Evolutionary conservation across 805 yeast species (phyloP).

Genomic region (Hanseniaspora lindneri): DNA sequence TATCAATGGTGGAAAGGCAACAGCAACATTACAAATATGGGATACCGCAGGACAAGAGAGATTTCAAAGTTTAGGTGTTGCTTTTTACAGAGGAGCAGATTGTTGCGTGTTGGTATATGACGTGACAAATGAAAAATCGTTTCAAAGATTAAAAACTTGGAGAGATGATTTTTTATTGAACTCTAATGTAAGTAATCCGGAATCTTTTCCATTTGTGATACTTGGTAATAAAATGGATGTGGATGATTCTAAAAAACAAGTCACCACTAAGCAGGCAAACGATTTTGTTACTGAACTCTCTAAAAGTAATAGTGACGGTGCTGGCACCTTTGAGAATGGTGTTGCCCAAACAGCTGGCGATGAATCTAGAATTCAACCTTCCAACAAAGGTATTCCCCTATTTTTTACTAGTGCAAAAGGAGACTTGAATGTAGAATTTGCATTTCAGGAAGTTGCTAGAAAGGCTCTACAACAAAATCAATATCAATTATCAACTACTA

Average conservation of each 20-base stretch:
- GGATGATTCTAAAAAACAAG: constrained; percentile 77
- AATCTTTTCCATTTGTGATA: constrained; percentile 88
- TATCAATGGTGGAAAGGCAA: constrained; percentile 28
- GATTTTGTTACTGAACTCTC: constrained; percentile 52
- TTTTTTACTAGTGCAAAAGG: constrained; percentile 98
- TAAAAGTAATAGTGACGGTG: constrained; percentile 12
- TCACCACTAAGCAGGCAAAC: constrained; percentile 47
- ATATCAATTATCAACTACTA: constrained; percentile 53
- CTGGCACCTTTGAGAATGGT: neutral
- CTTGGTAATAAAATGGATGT: constrained; percentile 92
- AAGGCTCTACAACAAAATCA: constrained; percentile 87
- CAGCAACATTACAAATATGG: constrained; percentile 66
- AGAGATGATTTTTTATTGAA: constrained; percentile 90
- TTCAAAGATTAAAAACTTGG: constrained; percentile 83
- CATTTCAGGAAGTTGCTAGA: constrained; percentile 90
- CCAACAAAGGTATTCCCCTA: constrained; percentile 54
- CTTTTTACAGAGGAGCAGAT: constrained; percentile 95
- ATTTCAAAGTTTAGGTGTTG: constrained; percentile 91
- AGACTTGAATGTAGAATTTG: constrained; percentile 86
- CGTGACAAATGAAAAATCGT: constrained; percentile 87
- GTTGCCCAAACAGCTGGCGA: neutral
- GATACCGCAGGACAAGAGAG: constrained; percentile 99
- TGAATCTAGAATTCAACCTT: neutral
- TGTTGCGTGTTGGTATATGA: constrained; percentile 94
- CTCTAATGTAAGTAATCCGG: constrained; percentile 87